Evolutionary conservation across 1,284 basidiomycete genomes (phyloP), one percentile per base, ranked within the genome.

Genomic region (Boletus smithii): DNA sequence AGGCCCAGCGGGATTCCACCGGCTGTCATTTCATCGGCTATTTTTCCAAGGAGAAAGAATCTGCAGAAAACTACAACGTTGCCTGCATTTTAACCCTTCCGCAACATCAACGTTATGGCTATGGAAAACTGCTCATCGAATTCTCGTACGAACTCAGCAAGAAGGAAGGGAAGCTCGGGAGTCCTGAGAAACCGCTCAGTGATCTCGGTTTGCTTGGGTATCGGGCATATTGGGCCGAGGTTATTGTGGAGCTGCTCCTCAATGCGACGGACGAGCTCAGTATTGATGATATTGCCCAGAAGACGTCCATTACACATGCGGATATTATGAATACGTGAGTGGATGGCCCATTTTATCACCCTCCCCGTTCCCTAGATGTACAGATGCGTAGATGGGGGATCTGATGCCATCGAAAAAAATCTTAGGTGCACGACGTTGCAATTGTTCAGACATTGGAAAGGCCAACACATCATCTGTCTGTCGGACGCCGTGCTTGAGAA

Each of bases 1-100:
- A 90, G 88, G 79, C 86, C 46, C 83, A 88, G 62, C 83, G 93
- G 53, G 95, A 99, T 72, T 85, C 91, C 24, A 74, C 79, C 18
- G 97, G 97, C 16, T 93, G 91, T 64, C 97, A 99, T 66, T 73
- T 97, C 56, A 90, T 99, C 54, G 95, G 95, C 32, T 99, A 98
- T 73, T 99, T 99, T 69, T 97, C 94, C 27, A 99, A 99, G 65
- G 97, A 99, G 71, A 99, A 99, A 67, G 97, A 99, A 67, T 97
- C 85, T 6, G 89, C 95, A 13, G 95, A 99, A 63, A 92, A 86
- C 58, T 99, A 99, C 78, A 99, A 99, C 68, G 91, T 99, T 44
- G 95, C 97, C 0, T 99, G 97, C 77, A 98, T 99, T 70, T 74
- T 99, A 53, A 97, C 97, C 9, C 79, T 99, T 31, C 97, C 97